Evolutionary conservation across 768 basidiomycete genomes (phyloP), one percentile per base, ranked within the genome.

Genomic region (Amanita muscaria): DNA sequence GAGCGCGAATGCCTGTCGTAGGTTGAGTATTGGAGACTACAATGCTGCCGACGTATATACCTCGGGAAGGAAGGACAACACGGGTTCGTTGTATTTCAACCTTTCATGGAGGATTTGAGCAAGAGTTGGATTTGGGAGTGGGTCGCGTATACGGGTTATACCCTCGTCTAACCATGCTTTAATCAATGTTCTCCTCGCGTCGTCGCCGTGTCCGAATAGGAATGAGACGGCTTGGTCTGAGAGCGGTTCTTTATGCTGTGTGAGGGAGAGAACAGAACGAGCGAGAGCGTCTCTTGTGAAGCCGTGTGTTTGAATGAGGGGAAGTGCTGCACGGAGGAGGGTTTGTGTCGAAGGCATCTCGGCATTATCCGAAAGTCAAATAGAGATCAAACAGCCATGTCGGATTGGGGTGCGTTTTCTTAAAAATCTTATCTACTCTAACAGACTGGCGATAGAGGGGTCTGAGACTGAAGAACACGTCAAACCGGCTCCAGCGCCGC

Each of bases 91-190:
- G 52, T 70, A 76, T 47, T 64, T 63, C 49, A 90, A 59, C 10
- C 88, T 67, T 22, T 70, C 59, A 25, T 64, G 66, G 9, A 90
- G 64, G 10, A 78, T 70, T 15, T 37, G 44, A 15, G 21, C 21
- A 22, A 45, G 27, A 7, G 31, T 31, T 9, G 25, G 18, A 14
- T 11, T 19, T 15, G 76, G 70, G 19, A 66, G 67, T 34, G 19
- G 15, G 18, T 36, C 42, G 41, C 59, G 68, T 62, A 89, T 88
- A 32, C 68, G 61, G 14, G 52, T 51, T 11, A 79, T 56, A 1
- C 82, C 87, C 47, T 80, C 76, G 15, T 80, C 73, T 27, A 90
- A 56, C 87, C 88, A 91, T 0, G 80, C 81, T n/a, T 68, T 60
- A 33, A 88, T 70, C 22, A 91, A 67, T 3, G 73, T 74, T 43